Percentiles rank a stretch among this genome's conserved stretches.
phyloP scores from a whole-genome alignment of 495 filamentous ascomycete species.

The Lepidopterella palustris region DNA sequence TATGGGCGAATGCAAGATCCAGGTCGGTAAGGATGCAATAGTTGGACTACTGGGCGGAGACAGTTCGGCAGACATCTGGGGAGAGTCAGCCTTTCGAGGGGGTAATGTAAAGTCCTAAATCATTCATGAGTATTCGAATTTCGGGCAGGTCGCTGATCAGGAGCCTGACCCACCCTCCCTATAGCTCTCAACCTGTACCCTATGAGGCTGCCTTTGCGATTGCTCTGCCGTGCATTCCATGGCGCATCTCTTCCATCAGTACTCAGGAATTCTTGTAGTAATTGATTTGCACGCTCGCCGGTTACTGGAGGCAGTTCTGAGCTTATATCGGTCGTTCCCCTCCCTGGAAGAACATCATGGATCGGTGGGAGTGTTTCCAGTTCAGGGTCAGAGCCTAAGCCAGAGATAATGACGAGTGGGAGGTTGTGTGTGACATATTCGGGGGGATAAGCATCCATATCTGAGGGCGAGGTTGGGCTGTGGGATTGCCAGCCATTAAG shows the following conservation, averaged over 20 bases:
- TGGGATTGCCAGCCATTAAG: neutral
- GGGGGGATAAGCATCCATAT: conserved; percentile 81
- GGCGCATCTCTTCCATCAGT: conserved; percentile 56
- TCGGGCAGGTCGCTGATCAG: conserved; percentile 9
- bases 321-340: conserved; percentile 47
- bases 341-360: conserved; percentile 46
- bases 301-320: conserved; percentile 63
- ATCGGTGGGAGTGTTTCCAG: conserved; percentile 12
- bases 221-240: conserved; percentile 48
- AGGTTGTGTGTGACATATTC: conserved; percentile 76
- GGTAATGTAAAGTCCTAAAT: conserved; percentile 56
- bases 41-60: conserved; percentile 46
- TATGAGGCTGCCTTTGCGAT: conserved; percentile 32
- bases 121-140: conserved; percentile 10
- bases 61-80: conserved; percentile 34
- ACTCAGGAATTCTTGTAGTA: conserved; percentile 62
- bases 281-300: conserved; percentile 54
- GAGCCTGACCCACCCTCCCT: conserved; percentile 63
- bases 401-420: conserved; percentile 72
- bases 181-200: conserved; percentile 60
- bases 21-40: conserved; percentile 38
- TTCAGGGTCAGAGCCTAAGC: conserved; percentile 46
- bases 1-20: conserved; percentile 73
- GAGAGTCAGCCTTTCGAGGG: conserved; percentile 56
- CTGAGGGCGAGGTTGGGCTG: conserved; percentile 13